Base-by-base conservation (phyloP, 2,329 filamentous ascomycete genomes). In the Ophiostoma ulmi region DNA sequence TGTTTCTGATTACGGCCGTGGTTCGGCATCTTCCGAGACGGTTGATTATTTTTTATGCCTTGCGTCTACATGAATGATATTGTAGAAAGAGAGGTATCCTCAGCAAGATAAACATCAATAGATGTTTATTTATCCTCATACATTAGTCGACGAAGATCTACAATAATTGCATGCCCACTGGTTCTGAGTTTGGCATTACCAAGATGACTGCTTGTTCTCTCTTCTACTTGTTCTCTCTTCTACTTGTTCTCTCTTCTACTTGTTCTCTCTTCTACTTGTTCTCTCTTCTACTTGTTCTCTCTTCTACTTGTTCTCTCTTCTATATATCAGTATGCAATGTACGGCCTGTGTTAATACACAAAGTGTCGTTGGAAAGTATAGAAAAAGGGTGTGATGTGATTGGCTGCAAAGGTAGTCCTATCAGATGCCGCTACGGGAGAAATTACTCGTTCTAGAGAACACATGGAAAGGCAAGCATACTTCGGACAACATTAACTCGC, bases 381-480 rank as follows among this genome's bases (percentile, higher is more conserved):
- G 17, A 20, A n/a, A 58, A 58, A 58, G 22, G n/a, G 52, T 26
- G 22, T 58, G 52, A 10, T 26, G 6, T 58, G 11, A 58, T 58
- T 58, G 52, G 52, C n/a, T 58, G 11, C 13, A 22, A 22, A 58
- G 8, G n/a, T 22, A 63, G 26, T 63, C 58, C 35, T 58, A 58
- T 58, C 52, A 63, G 26, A 63, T 63, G 58, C 58, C 26, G 58
- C 58, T 63, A 63, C 58, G 58, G 58, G 22, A 63, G 22, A 63
- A 63, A 63, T 35, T 63, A 26, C 58, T 63, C 26, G 26, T 63
- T 63, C 35, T 26, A 26, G 58, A 58, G 52, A 22, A 17, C 52
- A 58, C 52, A 58, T 31, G 52, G 52, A 7, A 26, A 26, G n/a
- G 22, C 52, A 26, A 31, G 52, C 52, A 58, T 58, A 13, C 20